Conservation (phyloP, 2,329 filamentous ascomycete genomes). For the Pseudogymnoascus sp. region DNA sequence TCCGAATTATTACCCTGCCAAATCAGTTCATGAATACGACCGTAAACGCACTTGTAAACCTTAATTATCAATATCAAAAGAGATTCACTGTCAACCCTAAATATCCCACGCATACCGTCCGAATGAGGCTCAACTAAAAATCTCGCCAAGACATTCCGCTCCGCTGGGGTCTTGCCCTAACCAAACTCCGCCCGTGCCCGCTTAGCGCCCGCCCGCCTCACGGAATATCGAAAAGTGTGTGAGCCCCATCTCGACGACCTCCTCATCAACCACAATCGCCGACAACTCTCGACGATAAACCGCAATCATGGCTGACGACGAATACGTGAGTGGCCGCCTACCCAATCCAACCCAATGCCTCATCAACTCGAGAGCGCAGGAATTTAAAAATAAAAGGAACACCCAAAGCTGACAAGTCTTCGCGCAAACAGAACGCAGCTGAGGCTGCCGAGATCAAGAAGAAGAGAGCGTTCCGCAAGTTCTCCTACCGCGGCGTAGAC, state of each 20-base stretch:
- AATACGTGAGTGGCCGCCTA: constrained; percentile 55
- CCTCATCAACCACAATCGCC: constrained; percentile 14
- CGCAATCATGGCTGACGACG: constrained; percentile 71
- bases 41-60: neutral
- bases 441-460: constrained; percentile 99
- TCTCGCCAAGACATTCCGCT: neutral
- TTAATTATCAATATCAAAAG: neutral
- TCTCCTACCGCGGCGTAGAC: constrained; percentile 98
- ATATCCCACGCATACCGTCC: neutral
- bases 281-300: constrained; percentile 24
- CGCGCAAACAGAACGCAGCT: constrained; percentile 69
- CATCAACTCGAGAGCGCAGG: neutral
- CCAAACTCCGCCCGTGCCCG: neutral
- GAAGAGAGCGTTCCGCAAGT: constrained; percentile 99
- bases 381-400: neutral
- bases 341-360: constrained; percentile 11
- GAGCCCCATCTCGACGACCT: constrained; percentile 3
- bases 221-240: constrained; percentile 8
- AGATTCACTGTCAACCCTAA: neutral
- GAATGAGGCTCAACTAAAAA: neutral
- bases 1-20: neutral
- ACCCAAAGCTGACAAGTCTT: constrained; percentile 29
- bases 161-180: constrained; percentile 11
- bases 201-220: neutral
- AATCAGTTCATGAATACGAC: neutral